Conservation (phyloP, 768 basidiomycete genomes). For the Hirschioporus abietinus region DNA sequence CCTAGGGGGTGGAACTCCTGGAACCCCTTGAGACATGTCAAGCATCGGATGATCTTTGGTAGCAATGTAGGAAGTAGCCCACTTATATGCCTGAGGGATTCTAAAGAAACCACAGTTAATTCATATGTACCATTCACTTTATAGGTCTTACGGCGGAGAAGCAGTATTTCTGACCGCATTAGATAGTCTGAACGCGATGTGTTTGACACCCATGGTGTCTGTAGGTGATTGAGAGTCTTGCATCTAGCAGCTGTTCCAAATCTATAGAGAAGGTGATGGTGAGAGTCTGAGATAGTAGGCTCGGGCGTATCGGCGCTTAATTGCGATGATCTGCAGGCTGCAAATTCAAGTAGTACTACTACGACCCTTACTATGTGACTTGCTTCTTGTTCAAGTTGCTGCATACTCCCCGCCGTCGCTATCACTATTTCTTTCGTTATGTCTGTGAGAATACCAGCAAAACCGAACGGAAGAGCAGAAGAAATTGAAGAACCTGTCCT, state of each 20-base stretch:
- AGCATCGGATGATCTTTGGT: constrained; percentile 46
- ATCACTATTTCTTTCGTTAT: neutral
- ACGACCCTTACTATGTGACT: no score
- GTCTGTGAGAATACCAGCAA: neutral
- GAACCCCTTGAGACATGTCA: constrained; percentile 75
- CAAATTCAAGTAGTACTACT: no score
- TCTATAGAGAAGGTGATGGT: neutral
- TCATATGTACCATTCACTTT: neutral
- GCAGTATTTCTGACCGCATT: neutral
- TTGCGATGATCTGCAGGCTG: no score
- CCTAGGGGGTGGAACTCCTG: constrained; percentile 57
- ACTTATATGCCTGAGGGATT: constrained; percentile 53
- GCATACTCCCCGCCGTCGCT: no score
- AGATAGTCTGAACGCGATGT: neutral
- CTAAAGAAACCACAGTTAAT: constrained; percentile 23
- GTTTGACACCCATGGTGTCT: neutral
- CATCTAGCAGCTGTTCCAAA: neutral
- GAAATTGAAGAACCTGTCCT: neutral
- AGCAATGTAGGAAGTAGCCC: constrained; percentile 41
- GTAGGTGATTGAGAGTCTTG: neutral
- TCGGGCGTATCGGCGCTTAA: neutral
- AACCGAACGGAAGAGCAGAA: neutral
- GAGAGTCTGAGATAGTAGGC: neutral
- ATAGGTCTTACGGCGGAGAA: neutral
- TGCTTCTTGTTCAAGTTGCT: no score